Base-by-base conservation (phyloP, 2,329 filamentous ascomycete species). In the Colletotrichum lentis region DNA sequence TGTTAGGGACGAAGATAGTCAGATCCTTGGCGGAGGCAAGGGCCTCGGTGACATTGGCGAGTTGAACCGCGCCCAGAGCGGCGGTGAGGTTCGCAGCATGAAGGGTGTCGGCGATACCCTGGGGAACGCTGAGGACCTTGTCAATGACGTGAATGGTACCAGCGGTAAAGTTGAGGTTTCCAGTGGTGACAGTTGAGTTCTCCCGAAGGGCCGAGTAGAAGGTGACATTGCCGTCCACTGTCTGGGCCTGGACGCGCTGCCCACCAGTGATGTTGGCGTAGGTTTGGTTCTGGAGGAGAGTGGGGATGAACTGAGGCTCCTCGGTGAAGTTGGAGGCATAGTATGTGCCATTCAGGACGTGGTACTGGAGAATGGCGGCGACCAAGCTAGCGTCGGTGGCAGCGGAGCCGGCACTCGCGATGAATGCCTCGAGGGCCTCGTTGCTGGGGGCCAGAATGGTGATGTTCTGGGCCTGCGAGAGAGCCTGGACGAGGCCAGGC, bases 1-100 rank as follows among this genome's bases (percentile, higher is more conserved):
- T 88, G 73, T 79, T 83, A 1, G 90, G 89, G 0, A 85, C 88
- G 71, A 92, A 91, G 69, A 91, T 81, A 63, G 90, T 91, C 46
- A 91, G 71, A 73, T 88, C 81, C 35, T 73, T 72, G 10, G 78
- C 73, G 3, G 69, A 71, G 72, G 82, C 76, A 41, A 88, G 74
- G 10, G 77, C 74, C 6, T 77, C 72, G 22, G 80, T 76, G 14
- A 87, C 77, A 31, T 80, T 79, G 11, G 81, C 78, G 1, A 77
- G 74, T 49, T 76, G 77, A 47, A 88, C 76, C 7, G 85, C 81
- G 27, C 84, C 81, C 24, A 82, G 76, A 11, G 81, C 75, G 6
- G 82, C 79, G 4, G 82, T 85, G 31, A 85, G 76, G 44, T 83
- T 82, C 5, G 79, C 76, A 10, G 76, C 73, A 0, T 77, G 64